Base-by-base conservation (phyloP, 768 basidiomycete species). In the Rhizopogon roseolus region DNA sequence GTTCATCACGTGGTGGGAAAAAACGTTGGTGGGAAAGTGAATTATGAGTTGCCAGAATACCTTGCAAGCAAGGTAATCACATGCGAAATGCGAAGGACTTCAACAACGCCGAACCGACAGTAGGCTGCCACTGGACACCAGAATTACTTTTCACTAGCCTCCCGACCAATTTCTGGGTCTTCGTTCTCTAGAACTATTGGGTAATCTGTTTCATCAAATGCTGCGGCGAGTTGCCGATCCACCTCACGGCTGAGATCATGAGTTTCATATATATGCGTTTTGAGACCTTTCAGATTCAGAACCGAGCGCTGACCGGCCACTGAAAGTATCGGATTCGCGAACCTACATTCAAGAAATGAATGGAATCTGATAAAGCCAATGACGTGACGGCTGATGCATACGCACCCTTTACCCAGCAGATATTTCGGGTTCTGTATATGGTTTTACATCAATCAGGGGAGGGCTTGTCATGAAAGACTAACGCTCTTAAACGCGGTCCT, bases 241-340 rank as follows among this genome's bases (percentile, higher is more conserved):
- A 64, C 53, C 13, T 62, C 63, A 25, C 22, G 48, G 8, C 63
- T 61, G 8, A 64, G 16, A 34, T 59, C 55, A 14, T 38, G 27
- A 4, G 32, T 55, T 1, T 40, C 32, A 2, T 49, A 40, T 2
- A 22, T 19, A 25, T 28, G 60, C 13, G 25, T 44, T 17, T 45
- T 32, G 13, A 49, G 41, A 42, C 46, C 50, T 10, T 55, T 53
- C 22, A 64, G 56, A 37, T 62, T 64, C 28, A 64, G 50, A 17
- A 64, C 49, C 10, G 57, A 53, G 4, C 58, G 63, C 45, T 64
- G 63, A 17, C 63, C 63, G 1, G 45, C 16, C 6, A 57, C 19
- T 0, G 60, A 55, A 14, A 64, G 49, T 0, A 62, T 11, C 3
- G 58, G 61, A 6, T 22, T 42, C 5, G 63, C 28, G 13, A 64